Base-by-base conservation (phyloP, 2,329 filamentous ascomycete genomes). In the Aspergillus melleus region DNA sequence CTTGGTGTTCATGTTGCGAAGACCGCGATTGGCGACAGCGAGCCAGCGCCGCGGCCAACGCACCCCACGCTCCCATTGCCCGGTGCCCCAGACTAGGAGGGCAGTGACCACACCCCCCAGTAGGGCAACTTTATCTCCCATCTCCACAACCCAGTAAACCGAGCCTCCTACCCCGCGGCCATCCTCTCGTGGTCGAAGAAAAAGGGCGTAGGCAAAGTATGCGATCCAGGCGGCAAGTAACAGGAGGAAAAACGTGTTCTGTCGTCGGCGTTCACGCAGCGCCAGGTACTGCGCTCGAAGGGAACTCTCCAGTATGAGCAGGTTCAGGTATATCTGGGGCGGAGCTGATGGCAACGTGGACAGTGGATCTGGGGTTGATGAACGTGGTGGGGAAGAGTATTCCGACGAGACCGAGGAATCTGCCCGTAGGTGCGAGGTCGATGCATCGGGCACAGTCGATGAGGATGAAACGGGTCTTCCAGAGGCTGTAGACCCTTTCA, bases 311-410 rank as follows among this genome's bases (percentile, higher is more conserved):
- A 99, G 90, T 70, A 99, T 96, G 60, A 99, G 86, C 24, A 99
- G 89, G 77, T 99, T 99, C 70, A 99, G 88, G 79, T 99, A 99
- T 72, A 99, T 97, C 82, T 96, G 95, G 57, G 92, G 91, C 50
- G 93, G 93, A 16, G 91, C 92, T 72, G 90, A 94, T n/a, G 93
- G 93, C 16, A 94, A 87, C 62, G 89, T 87, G 68, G 88, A 88
- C 63, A 94, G 85, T 29, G 92, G 91, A 73, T 96, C 92, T 59
- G 79, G 76, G 59, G 80, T 74, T 70, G 67, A 79, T 66, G 64
- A 79, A 68, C 64, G 80, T 74, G 65, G 74, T 66, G 71, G 81
- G 78, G 68, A 80, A 75, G 70, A 77, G 78, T 68, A 55, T 78
- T 78, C 68, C 32, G 64, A 63, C 50, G 66, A 56, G 16, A 56